Evolutionary conservation across 176 grass and related monocot genomes (phyloP).

Genomic region (Cenchrus fungigraminus): DNA sequence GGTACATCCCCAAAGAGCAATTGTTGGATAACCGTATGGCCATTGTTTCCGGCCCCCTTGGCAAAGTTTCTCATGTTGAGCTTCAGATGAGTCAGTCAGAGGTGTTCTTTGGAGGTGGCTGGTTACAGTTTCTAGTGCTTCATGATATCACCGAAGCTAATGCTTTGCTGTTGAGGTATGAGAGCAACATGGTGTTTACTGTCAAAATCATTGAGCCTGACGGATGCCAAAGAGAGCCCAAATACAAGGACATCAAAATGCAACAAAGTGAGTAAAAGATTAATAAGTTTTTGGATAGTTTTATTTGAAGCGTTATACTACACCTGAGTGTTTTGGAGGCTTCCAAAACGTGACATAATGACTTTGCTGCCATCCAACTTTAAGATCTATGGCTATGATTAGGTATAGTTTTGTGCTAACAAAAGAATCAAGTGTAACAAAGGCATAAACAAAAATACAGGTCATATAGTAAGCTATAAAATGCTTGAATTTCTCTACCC

Average conservation of each 20-base stretch:
- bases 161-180: slow-evolving; percentile 14
- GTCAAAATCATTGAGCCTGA: neutral
- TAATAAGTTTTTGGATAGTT: neutral
- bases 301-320: neutral
- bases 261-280: neutral
- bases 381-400: neutral
- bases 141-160: neutral
- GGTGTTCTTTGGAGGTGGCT: slow-evolving; percentile 8
- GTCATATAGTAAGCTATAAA: neutral
- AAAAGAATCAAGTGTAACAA: too few species aligned
- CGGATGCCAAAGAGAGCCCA: slow-evolving; percentile 5
- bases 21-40: neutral
- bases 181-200: slow-evolving; percentile 14
- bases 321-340: neutral
- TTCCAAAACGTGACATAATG: neutral
- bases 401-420: neutral
- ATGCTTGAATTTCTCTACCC: too few species aligned
- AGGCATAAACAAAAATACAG: neutral
- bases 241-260: too few species aligned
- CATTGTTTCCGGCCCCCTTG: neutral
- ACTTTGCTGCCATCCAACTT: neutral
- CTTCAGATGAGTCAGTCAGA: neutral
- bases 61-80: slow-evolving; percentile 2
- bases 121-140: neutral
- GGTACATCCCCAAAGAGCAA: neutral